A percentile compares a stretch with the other conserved stretches of the same genome.
phyloP scores from a whole-genome alignment of 305 asterid genomes.

The Fraxinus greggii region DNA sequence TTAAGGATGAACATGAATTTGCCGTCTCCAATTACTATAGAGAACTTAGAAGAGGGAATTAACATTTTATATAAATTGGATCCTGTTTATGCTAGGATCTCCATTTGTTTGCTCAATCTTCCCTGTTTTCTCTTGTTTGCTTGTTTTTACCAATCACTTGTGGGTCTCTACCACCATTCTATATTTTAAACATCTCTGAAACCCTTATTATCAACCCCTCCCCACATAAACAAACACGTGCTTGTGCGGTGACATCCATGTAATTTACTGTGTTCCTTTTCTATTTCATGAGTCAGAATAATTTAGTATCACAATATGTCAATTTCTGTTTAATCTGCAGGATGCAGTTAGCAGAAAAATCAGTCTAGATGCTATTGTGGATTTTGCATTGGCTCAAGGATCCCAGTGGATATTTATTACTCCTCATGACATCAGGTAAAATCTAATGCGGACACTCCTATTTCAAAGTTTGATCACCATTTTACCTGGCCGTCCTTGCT shows the following conservation, averaged over 20 bases:
- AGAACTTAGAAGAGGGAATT: background rate
- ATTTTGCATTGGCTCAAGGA: constrained; percentile 84
- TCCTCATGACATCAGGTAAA: constrained; percentile 89
- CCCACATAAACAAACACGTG: background rate
- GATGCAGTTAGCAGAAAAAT: constrained; percentile 96
- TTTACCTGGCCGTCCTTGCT: constrained; percentile 1
- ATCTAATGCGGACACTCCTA: background rate
- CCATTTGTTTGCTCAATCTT: background rate
- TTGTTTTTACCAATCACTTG: background rate
- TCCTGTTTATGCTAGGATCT: background rate
- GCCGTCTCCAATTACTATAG: background rate
- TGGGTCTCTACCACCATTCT: background rate
- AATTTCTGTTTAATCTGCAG: constrained; percentile 40
- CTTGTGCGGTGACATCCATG: background rate
- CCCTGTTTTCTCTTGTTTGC: background rate
- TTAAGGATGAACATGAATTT: background rate
- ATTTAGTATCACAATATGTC: background rate
- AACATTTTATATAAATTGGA: background rate
- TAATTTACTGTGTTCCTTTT: background rate
- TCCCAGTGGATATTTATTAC: constrained; percentile 96
- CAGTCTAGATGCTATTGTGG: constrained; percentile 80
- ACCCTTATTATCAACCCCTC: background rate
- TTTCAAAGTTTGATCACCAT: background rate
- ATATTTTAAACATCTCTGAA: background rate
- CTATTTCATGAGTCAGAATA: background rate